Conservation (phyloP, 1,284 basidiomycete species). For the Bjerkandera adusta region DNA sequence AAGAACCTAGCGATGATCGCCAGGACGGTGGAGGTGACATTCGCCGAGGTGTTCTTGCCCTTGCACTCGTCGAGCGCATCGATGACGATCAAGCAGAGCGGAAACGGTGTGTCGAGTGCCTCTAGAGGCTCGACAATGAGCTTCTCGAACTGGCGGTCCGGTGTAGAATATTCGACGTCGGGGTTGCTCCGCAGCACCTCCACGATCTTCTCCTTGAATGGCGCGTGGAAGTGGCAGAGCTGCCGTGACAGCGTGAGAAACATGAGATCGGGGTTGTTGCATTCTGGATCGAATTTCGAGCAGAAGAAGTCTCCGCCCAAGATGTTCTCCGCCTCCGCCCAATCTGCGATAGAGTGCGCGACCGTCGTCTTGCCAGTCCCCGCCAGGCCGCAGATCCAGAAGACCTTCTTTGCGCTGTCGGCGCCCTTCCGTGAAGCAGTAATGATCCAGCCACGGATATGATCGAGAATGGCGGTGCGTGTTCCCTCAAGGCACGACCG, state of each 20-base stretch:
- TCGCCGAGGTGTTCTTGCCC: slow-evolving; percentile 18
- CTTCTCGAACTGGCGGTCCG: slow-evolving; percentile 18
- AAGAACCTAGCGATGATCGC: slow-evolving; percentile 13
- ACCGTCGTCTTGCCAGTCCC: no score
- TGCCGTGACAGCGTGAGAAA: slow-evolving; percentile 27
- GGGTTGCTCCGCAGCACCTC: slow-evolving; percentile 15
- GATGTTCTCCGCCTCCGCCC: no score
- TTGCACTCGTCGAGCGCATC: slow-evolving; percentile 30
- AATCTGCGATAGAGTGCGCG: no score
- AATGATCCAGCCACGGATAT: no score
- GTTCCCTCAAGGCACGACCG: no score
- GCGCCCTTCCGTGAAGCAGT: no score
- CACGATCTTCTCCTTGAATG: slow-evolving; percentile 17
- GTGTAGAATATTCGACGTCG: slow-evolving; percentile 6
- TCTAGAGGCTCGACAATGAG: slow-evolving; percentile 25
- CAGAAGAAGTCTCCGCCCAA: no score
- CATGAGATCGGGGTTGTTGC: slow-evolving; percentile 20
- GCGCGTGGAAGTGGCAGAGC: slow-evolving; percentile 17
- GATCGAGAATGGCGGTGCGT: no score
- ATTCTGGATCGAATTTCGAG: slow-evolving; percentile 20
- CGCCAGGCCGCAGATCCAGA: no score
- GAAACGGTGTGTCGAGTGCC: slow-evolving; percentile 12
- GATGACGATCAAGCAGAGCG: slow-evolving; percentile 20
- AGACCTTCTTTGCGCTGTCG: no score
- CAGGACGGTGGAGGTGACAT: slow-evolving; percentile 16